These are phyloP conservation scores for Clonostachys sp. DNA, from an alignment of 2,329 filamentous ascomycete species.

Conservation along the genomic window DNA sequence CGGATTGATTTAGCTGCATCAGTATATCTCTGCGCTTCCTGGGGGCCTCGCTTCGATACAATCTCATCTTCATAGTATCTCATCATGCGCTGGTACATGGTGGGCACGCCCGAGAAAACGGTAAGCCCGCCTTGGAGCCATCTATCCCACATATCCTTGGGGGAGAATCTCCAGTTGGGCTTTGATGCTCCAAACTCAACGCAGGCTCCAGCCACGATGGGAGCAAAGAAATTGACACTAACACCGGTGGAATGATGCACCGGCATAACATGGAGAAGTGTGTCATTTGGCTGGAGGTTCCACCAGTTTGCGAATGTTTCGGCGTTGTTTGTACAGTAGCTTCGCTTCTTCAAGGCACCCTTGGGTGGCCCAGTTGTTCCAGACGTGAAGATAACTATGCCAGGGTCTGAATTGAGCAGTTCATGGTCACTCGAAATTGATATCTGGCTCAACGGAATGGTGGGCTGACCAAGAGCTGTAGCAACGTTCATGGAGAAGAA, in stretches of 20 bases:
- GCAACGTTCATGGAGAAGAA: background rate
- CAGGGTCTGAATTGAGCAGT: background rate
- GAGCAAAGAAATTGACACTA: background rate
- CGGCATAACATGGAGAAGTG: background rate
- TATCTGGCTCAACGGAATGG: background rate
- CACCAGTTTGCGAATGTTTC: background rate
- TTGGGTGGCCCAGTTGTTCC: conserved; percentile 45
- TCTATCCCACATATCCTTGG: background rate
- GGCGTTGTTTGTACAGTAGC: background rate
- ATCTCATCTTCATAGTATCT: conserved; percentile 1
- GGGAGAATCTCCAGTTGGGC: background rate
- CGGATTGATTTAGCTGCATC: background rate
- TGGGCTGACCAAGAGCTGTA: background rate
- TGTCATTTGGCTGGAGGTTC: background rate
- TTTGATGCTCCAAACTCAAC: background rate
- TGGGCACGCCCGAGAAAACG: conserved; percentile 1
- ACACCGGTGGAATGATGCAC: background rate
- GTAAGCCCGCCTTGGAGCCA: background rate
- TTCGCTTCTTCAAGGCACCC: conserved; percentile 12
- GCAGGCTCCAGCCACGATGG: background rate
- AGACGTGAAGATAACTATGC: conserved; percentile 34
- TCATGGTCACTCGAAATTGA: background rate
- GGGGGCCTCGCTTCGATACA: background rate
- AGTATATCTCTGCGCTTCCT: background rate
- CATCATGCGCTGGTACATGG: conserved; percentile 1